Evolutionary conservation across 2,329 filamentous ascomycete genomes (phyloP), one percentile per base, ranked within the genome.

Genomic region (Penicillium sp.): DNA sequence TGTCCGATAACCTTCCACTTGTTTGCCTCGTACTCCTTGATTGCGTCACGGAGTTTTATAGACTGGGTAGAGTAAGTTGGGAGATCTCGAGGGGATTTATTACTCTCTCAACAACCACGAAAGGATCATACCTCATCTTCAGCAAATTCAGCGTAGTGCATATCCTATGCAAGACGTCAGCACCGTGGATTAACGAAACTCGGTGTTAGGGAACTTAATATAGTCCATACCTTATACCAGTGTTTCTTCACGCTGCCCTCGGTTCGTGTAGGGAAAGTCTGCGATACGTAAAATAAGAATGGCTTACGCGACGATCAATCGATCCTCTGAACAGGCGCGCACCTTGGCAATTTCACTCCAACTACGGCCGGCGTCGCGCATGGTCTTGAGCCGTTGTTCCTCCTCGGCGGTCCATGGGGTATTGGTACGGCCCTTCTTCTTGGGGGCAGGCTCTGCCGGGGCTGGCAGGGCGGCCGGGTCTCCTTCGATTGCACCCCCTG

Each of bases 311-410:
- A 50, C 19, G 16, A 27, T 39, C 24, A 9, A 36, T 22, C 5
- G 36, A 6, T 13, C 49, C 13, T 14, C n/a, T 27, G 6, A 9
- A n/a, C 11, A 39, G 54, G 33, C 22, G 71, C 80, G 62, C 69
- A 96, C 93, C 88, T 98, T 98, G 68, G 94, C 95, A 72, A 99
- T 99, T 71, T 98, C 95, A 50, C 92, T 96, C 95, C 95, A 99
- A 71, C 91, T 96, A 69, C 90, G 93, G 11, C 94, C 93, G 1
- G 89, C 86, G 76, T 98, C 95, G 70, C 95, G 86, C 92, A 99
- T 96, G 66, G 89, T 87, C 82, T 98, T 98, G 68, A 99, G 81
- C 47, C 92, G 84, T 73, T 94, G 87, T 77, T 99, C 95, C 76
- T 99, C 95, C 36, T 90, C 90, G 2, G 94, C 91, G 2, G 93